Evolutionary conservation across 768 basidiomycete genomes (phyloP).

Genomic region (Sporobolomyces pararoseus): DNA sequence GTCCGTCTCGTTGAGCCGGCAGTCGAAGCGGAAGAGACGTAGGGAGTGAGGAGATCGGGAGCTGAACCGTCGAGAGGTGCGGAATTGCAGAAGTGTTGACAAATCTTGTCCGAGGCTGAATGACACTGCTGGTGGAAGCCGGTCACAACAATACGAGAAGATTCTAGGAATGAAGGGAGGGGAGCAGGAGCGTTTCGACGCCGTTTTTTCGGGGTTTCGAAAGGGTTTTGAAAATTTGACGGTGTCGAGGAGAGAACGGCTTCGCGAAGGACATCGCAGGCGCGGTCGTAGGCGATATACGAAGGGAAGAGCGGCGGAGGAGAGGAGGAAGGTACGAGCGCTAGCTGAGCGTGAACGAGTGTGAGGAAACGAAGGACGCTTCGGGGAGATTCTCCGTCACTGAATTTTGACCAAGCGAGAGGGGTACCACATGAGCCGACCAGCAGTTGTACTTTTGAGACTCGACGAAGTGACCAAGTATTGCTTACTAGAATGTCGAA

Average conservation of each 20-base stretch:
- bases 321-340: no score
- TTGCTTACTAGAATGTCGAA: background rate
- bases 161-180: slow-evolving; percentile 7
- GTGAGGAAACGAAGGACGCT: slow-evolving; percentile 22
- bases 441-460: slow-evolving; percentile 21
- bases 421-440: slow-evolving; percentile 23
- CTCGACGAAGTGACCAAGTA: slow-evolving; percentile 21
- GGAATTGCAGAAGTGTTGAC: slow-evolving; percentile 28
- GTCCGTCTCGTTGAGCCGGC: background rate
- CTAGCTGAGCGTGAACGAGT: background rate
- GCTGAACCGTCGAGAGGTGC: slow-evolving; percentile 22
- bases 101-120: slow-evolving; percentile 12
- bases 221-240: background rate
- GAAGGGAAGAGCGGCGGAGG: slow-evolving; percentile 11
- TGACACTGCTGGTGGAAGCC: slow-evolving; percentile 27
- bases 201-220: background rate
- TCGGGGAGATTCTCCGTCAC: background rate
- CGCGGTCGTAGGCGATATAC: slow-evolving; percentile 37
- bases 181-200: background rate
- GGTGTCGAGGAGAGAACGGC: background rate
- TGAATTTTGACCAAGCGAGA: slow-evolving; percentile 19
- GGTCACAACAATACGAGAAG: slow-evolving; percentile 22
- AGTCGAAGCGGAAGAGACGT: background rate
- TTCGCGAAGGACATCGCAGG: slow-evolving; percentile 30
- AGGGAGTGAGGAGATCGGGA: slow-evolving; percentile 27